Conservation (phyloP, 2,329 filamentous ascomycete genomes). For the Fusarium xyrophilum region DNA sequence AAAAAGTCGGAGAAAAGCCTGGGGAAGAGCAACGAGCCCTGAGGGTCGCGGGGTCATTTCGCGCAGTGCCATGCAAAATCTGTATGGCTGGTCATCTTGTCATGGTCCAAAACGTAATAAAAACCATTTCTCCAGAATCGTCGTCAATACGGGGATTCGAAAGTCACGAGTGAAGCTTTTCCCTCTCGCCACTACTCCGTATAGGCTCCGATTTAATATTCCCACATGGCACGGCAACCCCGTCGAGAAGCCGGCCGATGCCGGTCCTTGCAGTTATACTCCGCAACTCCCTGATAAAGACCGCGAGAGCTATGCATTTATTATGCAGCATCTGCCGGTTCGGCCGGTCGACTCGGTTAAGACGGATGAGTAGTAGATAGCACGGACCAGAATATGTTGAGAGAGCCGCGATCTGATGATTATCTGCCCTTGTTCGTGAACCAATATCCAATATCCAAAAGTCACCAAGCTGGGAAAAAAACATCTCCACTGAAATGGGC, state of each 20-base stretch:
- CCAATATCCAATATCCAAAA: constrained; percentile 21
- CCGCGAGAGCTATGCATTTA: background rate
- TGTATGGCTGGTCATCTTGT: background rate
- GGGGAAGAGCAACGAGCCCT: constrained; percentile 18
- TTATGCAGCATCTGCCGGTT: constrained; percentile 12
- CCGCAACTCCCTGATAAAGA: background rate
- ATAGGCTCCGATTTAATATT: constrained; percentile 21
- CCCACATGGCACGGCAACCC: constrained; percentile 17
- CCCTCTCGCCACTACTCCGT: constrained; percentile 16
- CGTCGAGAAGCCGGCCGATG: constrained; percentile 28
- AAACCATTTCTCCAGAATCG: constrained; percentile 19
- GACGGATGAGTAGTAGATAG: constrained; percentile 25
- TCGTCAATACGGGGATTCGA: constrained; percentile 14
- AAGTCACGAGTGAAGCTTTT: constrained; percentile 9
- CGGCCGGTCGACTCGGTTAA: constrained; percentile 33
- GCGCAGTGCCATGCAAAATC: constrained; percentile 10
- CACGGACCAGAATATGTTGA: constrained; percentile 28
- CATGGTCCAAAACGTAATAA: constrained; percentile 30
- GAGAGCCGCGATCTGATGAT: constrained; percentile 20
- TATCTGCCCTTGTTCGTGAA: constrained; percentile 16
- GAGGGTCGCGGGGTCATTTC: constrained; percentile 23
- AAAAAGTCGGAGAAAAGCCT: background rate
- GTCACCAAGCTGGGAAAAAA: constrained; percentile 5
- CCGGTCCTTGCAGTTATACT: constrained; percentile 15
- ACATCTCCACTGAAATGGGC: background rate